Conservation (phyloP, 768 basidiomycete species). For the Scleroderma citrinum region DNA sequence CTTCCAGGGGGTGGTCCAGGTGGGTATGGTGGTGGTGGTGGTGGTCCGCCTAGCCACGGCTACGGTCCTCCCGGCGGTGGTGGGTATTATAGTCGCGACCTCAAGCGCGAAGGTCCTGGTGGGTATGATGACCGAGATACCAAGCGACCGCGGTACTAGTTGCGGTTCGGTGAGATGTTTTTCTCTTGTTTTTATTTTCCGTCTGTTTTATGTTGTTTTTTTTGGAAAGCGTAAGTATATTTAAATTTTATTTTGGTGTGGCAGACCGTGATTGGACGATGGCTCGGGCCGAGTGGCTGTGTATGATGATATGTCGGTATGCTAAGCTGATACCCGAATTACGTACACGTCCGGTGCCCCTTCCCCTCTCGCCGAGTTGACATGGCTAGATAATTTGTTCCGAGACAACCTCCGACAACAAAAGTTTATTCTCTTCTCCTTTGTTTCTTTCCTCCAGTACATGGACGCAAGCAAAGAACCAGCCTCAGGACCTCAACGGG, state of each 20-base stretch:
- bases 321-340: background rate
- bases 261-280: background rate
- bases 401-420: slow-evolving; percentile 15
- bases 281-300: slow-evolving; percentile 2
- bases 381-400: slow-evolving; percentile 2
- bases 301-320: slow-evolving; percentile 1
- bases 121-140: slow-evolving; percentile 78
- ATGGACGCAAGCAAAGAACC: slow-evolving; percentile 7
- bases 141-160: slow-evolving; percentile 78
- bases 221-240: slow-evolving; percentile 31
- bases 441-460: background rate
- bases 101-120: slow-evolving; percentile 71
- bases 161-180: slow-evolving; percentile 31
- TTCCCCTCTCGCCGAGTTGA: background rate
- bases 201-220: slow-evolving; percentile 15
- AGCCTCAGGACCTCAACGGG: slow-evolving; percentile 31
- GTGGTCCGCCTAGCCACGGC: slow-evolving; percentile 34
- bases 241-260: slow-evolving; percentile 25
- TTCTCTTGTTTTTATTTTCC: slow-evolving; percentile 15
- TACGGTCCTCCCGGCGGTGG: slow-evolving; percentile 41
- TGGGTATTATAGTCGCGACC: slow-evolving; percentile 55
- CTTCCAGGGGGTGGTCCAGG: slow-evolving; percentile 38
- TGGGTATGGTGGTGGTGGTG: slow-evolving; percentile 41
- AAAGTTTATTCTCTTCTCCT: slow-evolving; percentile 11
- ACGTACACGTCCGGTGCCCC: background rate